These are phyloP conservation scores for Papiliotrema flavescens DNA, from an alignment of 1,284 basidiomycete species.

Conservation along the genomic window DNA sequence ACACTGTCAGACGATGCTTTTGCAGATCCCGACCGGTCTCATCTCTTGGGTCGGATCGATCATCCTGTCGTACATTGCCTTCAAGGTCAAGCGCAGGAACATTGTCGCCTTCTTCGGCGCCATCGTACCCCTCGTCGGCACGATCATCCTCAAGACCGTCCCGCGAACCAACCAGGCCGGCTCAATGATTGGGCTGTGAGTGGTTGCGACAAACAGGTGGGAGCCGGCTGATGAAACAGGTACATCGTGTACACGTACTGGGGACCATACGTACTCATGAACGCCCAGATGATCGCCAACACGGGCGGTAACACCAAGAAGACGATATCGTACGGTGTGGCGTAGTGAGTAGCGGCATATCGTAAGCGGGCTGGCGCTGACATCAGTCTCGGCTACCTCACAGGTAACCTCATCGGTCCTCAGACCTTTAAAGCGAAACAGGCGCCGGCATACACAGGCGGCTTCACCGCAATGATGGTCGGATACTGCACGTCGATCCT, in stretches of 20 bases:
- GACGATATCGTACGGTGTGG: conserved; percentile 16
- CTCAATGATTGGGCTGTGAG: conserved; percentile 13
- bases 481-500: conserved; percentile 20
- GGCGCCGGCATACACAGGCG: conserved; percentile 19
- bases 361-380: neutral
- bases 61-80: conserved; percentile 20
- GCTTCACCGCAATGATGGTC: conserved; percentile 24
- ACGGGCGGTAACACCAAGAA: conserved; percentile 29
- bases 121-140: conserved; percentile 14
- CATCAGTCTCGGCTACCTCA: conserved; percentile 13
- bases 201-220: neutral
- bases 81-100: conserved; percentile 9
- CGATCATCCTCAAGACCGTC: conserved; percentile 21
- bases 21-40: conserved; percentile 37
- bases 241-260: no score
- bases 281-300: conserved; percentile 15
- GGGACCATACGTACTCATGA: conserved; percentile 24
- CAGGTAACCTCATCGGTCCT: conserved; percentile 17
- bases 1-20: conserved; percentile 18
- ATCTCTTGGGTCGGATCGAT: conserved; percentile 31
- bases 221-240: no score
- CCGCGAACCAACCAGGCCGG: conserved; percentile 10
- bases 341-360: conserved; percentile 9
- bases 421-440: conserved; percentile 18
- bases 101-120: neutral